Evolutionary conservation across 2,329 filamentous ascomycete species (phyloP).

Genomic region (Alternaria brassicicola): DNA sequence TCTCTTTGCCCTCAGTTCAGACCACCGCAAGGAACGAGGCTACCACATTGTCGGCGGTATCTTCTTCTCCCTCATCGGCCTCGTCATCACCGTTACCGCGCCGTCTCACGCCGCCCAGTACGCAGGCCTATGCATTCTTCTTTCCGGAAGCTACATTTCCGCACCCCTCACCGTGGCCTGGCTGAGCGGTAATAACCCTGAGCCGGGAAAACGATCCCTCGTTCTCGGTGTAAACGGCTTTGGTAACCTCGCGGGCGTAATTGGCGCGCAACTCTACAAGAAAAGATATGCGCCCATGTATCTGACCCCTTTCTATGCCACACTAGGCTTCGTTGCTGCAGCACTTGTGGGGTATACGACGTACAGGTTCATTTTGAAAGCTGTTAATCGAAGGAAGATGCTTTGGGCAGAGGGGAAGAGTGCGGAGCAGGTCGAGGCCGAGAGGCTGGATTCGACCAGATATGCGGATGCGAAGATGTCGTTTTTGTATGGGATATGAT

Average conservation of each 20-base stretch:
- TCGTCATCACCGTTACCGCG: constrained; percentile 23
- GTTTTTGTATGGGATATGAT: constrained; percentile 32
- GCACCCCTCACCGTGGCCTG: constrained; percentile 32
- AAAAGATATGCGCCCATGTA: constrained; percentile 26
- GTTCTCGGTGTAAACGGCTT: constrained; percentile 31
- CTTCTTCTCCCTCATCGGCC: constrained; percentile 49
- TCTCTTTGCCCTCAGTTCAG: constrained; percentile 53
- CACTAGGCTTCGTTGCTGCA: constrained; percentile 30
- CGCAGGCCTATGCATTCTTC: constrained; percentile 29
- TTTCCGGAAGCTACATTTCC: constrained; percentile 32
- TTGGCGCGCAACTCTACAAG: constrained; percentile 29
- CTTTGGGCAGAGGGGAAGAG: constrained; percentile 17
- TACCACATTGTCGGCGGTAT: constrained; percentile 54
- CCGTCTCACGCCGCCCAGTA: constrained; percentile 16
- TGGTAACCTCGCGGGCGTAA: constrained; percentile 34
- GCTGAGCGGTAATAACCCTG: constrained; percentile 33
- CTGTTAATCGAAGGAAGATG: constrained; percentile 21
- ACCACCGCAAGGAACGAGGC: constrained; percentile 37
- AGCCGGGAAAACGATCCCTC: constrained; percentile 29
- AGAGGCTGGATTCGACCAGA: constrained; percentile 21
- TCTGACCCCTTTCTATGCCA: constrained; percentile 27
- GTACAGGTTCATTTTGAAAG: constrained; percentile 26
- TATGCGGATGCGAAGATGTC: constrained; percentile 35
- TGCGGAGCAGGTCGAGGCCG: constrained; percentile 22
- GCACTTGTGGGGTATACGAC: constrained; percentile 26